A percentile compares a stretch with the other conserved stretches of the same genome.
phyloP scores from a whole-genome alignment of 2,329 filamentous ascomycete genomes.

The Pseudocercospora fijiensis region DNA sequence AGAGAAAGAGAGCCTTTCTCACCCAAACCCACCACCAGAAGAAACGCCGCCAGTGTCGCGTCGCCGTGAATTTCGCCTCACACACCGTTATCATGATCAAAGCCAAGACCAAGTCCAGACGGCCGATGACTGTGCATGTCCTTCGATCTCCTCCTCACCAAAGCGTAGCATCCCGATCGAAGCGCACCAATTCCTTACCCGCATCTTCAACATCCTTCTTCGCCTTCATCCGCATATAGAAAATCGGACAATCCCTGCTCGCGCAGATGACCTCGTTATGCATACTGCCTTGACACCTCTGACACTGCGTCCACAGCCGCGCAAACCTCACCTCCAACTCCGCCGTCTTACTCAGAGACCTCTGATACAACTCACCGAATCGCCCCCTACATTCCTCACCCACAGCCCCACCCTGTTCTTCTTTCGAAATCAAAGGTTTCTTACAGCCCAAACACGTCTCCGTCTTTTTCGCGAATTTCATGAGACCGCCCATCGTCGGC shows the following conservation, averaged over 20 bases:
- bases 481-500: slow-evolving; percentile 85
- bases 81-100: neutral
- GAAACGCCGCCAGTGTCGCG: neutral
- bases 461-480: slow-evolving; percentile 98
- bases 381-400: slow-evolving; percentile 82
- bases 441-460: slow-evolving; percentile 99
- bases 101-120: no score
- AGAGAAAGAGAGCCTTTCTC: neutral
- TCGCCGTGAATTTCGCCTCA: no score
- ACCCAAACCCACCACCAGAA: neutral
- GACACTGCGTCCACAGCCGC: slow-evolving; percentile 95
- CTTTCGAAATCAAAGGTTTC: slow-evolving; percentile 79
- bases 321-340: slow-evolving; percentile 93
- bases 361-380: slow-evolving; percentile 89
- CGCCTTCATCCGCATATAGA: slow-evolving; percentile 99
- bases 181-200: slow-evolving; percentile 83
- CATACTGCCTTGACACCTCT: slow-evolving; percentile 95
- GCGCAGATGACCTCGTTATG: slow-evolving; percentile 98
- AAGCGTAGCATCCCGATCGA: slow-evolving; percentile 80
- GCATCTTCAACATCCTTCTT: slow-evolving; percentile 98
- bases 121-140: neutral
- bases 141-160: slow-evolving; percentile 46
- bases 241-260: slow-evolving; percentile 95
- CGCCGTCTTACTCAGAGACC: slow-evolving; percentile 80
- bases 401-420: slow-evolving; percentile 80